phyloP scores from a whole-genome alignment of 1,284 basidiomycete species.

The Leccinum griseonigrum region DNA sequence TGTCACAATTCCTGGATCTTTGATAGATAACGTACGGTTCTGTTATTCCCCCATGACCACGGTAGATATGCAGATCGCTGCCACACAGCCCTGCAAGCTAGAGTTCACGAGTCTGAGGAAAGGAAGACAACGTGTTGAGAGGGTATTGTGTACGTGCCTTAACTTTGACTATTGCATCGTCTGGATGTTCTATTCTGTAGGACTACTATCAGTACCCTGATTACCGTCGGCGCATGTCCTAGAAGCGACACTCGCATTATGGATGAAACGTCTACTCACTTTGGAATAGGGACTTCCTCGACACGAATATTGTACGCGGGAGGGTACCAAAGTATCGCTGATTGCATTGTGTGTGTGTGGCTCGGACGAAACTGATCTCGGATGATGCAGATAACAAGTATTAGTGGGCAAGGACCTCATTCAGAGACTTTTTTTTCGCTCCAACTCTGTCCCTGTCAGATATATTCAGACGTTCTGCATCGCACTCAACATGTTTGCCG shows the following conservation, averaged over 20 bases:
- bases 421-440: background rate
- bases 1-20: background rate
- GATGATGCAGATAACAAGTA: too few species aligned
- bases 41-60: conserved; percentile 49
- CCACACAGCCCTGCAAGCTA: conserved; percentile 77
- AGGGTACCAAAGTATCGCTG: conserved; percentile 59
- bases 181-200: conserved; percentile 61
- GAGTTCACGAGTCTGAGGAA: background rate
- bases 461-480: conserved; percentile 21
- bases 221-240: background rate
- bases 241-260: background rate
- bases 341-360: conserved; percentile 15
- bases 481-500: conserved; percentile 2
- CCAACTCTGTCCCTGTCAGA: conserved; percentile 2
- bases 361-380: background rate
- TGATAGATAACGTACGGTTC: conserved; percentile 30
- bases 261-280: conserved; percentile 33
- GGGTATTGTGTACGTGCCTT: conserved; percentile 38
- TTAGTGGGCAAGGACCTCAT: conserved; percentile 12
- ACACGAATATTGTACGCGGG: conserved; percentile 68
- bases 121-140: background rate
- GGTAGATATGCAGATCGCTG: conserved; percentile 80
- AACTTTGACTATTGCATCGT: conserved; percentile 75
- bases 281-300: conserved; percentile 55
- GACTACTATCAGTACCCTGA: background rate